Conservation (phyloP, 1,139 yeast species). For the Yamadazyma taylorii region DNA sequence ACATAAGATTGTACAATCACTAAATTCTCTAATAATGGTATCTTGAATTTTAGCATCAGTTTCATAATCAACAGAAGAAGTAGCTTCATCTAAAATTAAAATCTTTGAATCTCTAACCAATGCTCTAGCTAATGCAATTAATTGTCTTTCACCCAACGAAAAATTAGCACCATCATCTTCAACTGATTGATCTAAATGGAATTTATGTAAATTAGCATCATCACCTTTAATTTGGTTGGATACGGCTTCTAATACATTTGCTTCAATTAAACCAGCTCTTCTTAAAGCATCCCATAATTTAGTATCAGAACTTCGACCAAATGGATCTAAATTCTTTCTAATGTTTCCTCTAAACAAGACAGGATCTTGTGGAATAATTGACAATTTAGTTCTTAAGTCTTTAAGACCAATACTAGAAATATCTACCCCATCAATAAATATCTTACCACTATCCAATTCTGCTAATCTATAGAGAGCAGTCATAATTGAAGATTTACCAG, state of each 20-base stretch:
- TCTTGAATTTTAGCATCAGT: conserved; percentile 69
- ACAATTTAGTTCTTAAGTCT: conserved; percentile 33
- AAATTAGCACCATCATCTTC: conserved; percentile 76
- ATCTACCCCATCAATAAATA: conserved; percentile 61
- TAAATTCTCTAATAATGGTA: conserved; percentile 13
- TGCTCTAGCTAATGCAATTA: conserved; percentile 75
- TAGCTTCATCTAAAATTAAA: conserved; percentile 77
- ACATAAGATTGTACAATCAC: conserved; percentile 16
- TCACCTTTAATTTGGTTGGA: conserved; percentile 24
- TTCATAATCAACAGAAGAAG: conserved; percentile 78
- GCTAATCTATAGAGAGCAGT: conserved; percentile 61
- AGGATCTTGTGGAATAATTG: conserved; percentile 49
- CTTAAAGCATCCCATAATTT: conserved; percentile 45
- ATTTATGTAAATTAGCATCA: conserved; percentile 43
- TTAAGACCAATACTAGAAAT: conserved; percentile 41
- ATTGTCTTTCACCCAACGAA: conserved; percentile 76
- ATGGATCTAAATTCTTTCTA: conserved; percentile 45
- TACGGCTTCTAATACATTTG: conserved; percentile 22
- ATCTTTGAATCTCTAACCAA: conserved; percentile 68
- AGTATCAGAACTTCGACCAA: conserved; percentile 36
- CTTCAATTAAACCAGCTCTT: conserved; percentile 43
- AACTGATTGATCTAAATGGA: conserved; percentile 64
- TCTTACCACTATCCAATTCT: conserved; percentile 53
- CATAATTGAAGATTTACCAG: conserved; percentile 73
- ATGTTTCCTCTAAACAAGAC: conserved; percentile 43